phyloP scores from a whole-genome alignment of 2,329 filamentous ascomycete genomes.

The Sclerotinia subarctica region DNA sequence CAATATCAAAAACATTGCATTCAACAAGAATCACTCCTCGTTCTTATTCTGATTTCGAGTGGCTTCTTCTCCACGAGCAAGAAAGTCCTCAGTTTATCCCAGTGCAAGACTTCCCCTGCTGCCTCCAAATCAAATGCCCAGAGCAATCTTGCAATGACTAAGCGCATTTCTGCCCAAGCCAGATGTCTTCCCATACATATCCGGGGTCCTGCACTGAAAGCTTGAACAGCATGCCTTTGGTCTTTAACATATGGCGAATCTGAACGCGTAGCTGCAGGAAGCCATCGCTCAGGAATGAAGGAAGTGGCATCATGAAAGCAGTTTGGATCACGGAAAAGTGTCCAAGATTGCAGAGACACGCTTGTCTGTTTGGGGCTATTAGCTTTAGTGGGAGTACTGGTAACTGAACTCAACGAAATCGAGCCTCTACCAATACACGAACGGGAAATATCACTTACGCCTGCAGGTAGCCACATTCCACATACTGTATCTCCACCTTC shows the following conservation, averaged over 20 bases:
- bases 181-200: not conserved
- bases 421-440: not conserved
- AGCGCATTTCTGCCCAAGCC: not conserved
- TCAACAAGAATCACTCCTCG: not conserved
- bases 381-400: not conserved
- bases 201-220: not conserved
- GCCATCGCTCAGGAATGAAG: not conserved
- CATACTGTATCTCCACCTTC: slow-evolving; percentile 26
- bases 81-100: not conserved
- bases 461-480: slow-evolving; percentile 15
- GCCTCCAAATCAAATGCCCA: not conserved
- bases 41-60: not conserved
- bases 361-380: not conserved
- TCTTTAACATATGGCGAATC: not conserved
- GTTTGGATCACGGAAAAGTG: not conserved
- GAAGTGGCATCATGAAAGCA: slow-evolving; percentile 1
- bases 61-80: slow-evolving; percentile 1
- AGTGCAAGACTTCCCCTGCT: not conserved
- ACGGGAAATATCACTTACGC: not conserved
- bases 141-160: not conserved
- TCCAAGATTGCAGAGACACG: not conserved
- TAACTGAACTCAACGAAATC: too few relatives aligned
- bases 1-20: too few relatives aligned
- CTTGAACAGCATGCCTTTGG: not conserved
- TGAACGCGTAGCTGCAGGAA: not conserved